Evolutionary conservation across 768 basidiomycete genomes (phyloP).

Genomic region (Roridomyces roridus): DNA sequence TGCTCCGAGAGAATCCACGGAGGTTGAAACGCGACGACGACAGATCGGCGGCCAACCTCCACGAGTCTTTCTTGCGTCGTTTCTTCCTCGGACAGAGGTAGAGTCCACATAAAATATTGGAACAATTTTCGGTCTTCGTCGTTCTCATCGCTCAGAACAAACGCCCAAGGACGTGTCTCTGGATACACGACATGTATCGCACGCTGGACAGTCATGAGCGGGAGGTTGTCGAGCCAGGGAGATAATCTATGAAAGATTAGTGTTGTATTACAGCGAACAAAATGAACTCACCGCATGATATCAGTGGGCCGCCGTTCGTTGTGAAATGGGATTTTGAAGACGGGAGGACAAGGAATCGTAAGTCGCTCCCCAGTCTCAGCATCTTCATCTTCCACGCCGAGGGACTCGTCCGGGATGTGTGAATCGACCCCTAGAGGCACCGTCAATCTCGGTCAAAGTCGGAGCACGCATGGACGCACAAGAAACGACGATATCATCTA

Average conservation of each 20-base stretch:
- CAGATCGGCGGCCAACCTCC: constrained; percentile 36
- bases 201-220: constrained; percentile 56
- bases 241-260: constrained; percentile 40
- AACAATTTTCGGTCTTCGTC: constrained; percentile 48
- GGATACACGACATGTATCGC: constrained; percentile 53
- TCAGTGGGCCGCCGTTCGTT: constrained; percentile 45
- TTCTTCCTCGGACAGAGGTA: constrained; percentile 24
- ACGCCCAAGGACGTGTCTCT: constrained; percentile 47
- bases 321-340: constrained; percentile 40
- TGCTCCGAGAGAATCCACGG: constrained; percentile 62
- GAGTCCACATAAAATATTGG: constrained; percentile 52
- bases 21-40: constrained; percentile 65
- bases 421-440: constrained; percentile 43
- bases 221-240: constrained; percentile 57
- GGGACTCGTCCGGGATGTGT: constrained; percentile 39
- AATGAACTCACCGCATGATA: constrained; percentile 45
- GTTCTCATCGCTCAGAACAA: constrained; percentile 37
- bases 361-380: constrained; percentile 44
- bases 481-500: constrained; percentile 39
- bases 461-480: constrained; percentile 43
- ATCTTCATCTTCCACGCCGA: constrained; percentile 46
- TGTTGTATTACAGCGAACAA: neutral
- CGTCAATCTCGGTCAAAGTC: constrained; percentile 5
- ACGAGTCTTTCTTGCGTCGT: constrained; percentile 17
- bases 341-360: constrained; percentile 49